Evolutionary conservation across 139 green algal species (phyloP).

Genomic region (Volvox africanus): DNA sequence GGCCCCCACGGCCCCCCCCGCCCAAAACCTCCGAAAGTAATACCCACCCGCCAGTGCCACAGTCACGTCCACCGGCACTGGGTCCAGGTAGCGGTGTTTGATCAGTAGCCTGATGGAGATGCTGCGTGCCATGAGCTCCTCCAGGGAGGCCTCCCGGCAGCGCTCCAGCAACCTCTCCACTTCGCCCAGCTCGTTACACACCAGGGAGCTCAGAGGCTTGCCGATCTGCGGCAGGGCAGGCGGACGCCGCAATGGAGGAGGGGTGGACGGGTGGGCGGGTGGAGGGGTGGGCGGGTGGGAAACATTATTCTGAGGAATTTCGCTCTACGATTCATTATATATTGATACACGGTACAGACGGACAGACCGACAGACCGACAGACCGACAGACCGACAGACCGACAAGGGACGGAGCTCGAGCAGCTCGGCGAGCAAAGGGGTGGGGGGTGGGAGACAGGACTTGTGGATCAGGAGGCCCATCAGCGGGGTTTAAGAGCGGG

Average conservation of each 20-base stretch:
- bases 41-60: conserved; percentile 1
- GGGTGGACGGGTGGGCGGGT: too few relatives aligned
- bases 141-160: background rate
- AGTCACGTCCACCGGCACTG: conserved; percentile 13
- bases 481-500: too few relatives aligned
- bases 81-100: conserved; percentile 12
- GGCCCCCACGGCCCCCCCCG: background rate
- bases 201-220: background rate
- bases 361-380: too few relatives aligned
- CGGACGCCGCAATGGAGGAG: too few relatives aligned
- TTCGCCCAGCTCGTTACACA: background rate
- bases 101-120: background rate
- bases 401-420: too few relatives aligned
- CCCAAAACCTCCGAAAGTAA: background rate
- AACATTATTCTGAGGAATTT: background rate
- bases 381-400: too few relatives aligned
- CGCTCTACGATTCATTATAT: too few relatives aligned
- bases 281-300: too few relatives aligned
- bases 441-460: too few relatives aligned
- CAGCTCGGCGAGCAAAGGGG: too few relatives aligned
- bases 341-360: too few relatives aligned
- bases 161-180: conserved; percentile 3
- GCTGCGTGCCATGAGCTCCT: background rate
- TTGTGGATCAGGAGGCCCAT: too few relatives aligned
- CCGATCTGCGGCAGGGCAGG: background rate